A percentile compares a stretch with the other conserved stretches of the same genome.
These are phyloP conservation scores for Boletus rubroflammeus DNA, from an alignment of 768 basidiomycete genomes.

Conservation along the genomic window DNA sequence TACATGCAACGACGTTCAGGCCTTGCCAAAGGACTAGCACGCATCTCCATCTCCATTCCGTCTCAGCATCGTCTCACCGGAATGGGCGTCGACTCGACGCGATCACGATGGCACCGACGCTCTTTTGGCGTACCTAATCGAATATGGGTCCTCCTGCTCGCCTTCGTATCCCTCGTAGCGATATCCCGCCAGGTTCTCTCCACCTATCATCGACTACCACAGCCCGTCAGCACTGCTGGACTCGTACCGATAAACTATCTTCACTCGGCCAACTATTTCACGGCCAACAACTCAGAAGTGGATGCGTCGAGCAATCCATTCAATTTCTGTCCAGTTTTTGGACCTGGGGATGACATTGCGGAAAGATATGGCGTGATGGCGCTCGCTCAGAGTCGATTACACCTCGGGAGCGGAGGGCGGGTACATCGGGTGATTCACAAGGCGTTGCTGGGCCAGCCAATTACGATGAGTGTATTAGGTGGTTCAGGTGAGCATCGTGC, in stretches of 20 bases:
- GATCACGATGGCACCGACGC: slow-evolving; percentile 53
- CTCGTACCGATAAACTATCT: slow-evolving; percentile 80
- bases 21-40: slow-evolving; percentile 46
- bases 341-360: slow-evolving; percentile 76
- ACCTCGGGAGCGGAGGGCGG: slow-evolving; percentile 77
- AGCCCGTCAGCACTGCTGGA: slow-evolving; percentile 36
- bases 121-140: slow-evolving; percentile 62
- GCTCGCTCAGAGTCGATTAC: slow-evolving; percentile 70
- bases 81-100: slow-evolving; percentile 46
- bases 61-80: slow-evolving; percentile 37
- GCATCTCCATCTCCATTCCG: slow-evolving; percentile 50
- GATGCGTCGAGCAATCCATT: slow-evolving; percentile 57
- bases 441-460: slow-evolving; percentile 78
- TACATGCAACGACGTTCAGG: slow-evolving; percentile 64
- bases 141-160: slow-evolving; percentile 60
- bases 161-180: slow-evolving; percentile 51
- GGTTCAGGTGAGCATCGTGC: slow-evolving; percentile 65
- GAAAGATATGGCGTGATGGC: slow-evolving; percentile 72
- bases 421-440: slow-evolving; percentile 80
- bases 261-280: slow-evolving; percentile 43
- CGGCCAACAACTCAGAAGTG: slow-evolving; percentile 35
- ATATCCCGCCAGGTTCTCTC: slow-evolving; percentile 58
- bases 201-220: slow-evolving; percentile 27
- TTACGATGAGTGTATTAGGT: slow-evolving; percentile 87
- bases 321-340: slow-evolving; percentile 85